phyloP scores from a whole-genome alignment of 805 yeast genomes.

The Candida hispaniensis region DNA sequence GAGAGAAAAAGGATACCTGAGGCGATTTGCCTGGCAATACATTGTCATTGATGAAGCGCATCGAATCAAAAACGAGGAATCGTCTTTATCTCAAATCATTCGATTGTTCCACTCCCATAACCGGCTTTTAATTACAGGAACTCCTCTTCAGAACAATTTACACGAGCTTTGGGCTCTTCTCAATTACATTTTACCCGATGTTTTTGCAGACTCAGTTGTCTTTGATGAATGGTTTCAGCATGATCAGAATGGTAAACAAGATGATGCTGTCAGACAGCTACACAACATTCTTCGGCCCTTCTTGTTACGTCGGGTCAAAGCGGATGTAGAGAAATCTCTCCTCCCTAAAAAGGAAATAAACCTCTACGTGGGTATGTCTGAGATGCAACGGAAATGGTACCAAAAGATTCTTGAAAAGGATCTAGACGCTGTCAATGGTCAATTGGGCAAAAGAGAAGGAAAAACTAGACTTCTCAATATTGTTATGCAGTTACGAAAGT shows the following conservation, averaged over 20 bases:
- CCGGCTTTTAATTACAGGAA: conserved; percentile 83
- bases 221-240: conserved; percentile 86
- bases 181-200: conserved; percentile 86
- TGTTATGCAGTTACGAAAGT: conserved; percentile 92
- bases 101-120: conserved; percentile 77
- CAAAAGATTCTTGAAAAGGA: conserved; percentile 78
- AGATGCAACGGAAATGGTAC: conserved; percentile 91
- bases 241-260: conserved; percentile 33
- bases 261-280: conserved; percentile 72
- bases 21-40: conserved; percentile 85
- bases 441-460: conserved; percentile 71
- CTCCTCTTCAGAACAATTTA: conserved; percentile 87
- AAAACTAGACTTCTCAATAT: conserved; percentile 83
- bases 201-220: conserved; percentile 80
- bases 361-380: conserved; percentile 90
- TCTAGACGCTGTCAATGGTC: conserved; percentile 92
- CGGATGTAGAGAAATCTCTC: conserved; percentile 86
- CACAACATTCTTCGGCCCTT: conserved; percentile 84
- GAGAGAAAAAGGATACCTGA: conserved; percentile 69
- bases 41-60: conserved; percentile 94
- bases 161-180: conserved; percentile 95
- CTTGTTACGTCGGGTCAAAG: conserved; percentile 74
- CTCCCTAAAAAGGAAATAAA: conserved; percentile 85
- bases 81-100: conserved; percentile 81
- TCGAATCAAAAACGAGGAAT: conserved; percentile 88